These are phyloP conservation scores for Boletus vermiculosoides DNA, from an alignment of 768 basidiomycete genomes.

Conservation along the genomic window DNA sequence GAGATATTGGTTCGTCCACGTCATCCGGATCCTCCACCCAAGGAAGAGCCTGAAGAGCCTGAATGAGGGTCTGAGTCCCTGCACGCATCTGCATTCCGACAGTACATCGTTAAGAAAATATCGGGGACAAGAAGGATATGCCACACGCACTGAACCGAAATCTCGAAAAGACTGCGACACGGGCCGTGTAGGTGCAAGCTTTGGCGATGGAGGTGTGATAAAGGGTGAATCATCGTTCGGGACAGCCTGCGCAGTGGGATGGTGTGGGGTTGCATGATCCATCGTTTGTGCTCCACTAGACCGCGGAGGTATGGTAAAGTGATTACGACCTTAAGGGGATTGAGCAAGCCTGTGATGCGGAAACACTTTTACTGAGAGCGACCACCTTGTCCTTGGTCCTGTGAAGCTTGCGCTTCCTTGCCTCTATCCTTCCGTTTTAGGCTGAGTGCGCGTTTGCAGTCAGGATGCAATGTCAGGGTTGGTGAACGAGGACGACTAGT, in stretches of 20 bases:
- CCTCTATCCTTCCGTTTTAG: constrained; percentile 51
- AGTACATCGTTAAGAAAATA: neutral
- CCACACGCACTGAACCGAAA: constrained; percentile 61
- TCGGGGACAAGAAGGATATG: neutral
- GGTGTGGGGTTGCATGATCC: constrained; percentile 4
- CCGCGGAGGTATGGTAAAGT: constrained; percentile 24
- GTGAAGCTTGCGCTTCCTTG: constrained; percentile 34
- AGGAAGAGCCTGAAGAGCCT: constrained; percentile 83
- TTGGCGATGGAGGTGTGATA: constrained; percentile 72
- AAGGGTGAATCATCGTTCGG: constrained; percentile 59
- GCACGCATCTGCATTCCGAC: constrained; percentile 64
- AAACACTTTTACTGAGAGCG: constrained; percentile 27
- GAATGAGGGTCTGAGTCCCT: constrained; percentile 86
- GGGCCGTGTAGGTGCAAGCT: constrained; percentile 43
- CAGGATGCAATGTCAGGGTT: constrained; percentile 29
- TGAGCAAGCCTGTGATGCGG: constrained; percentile 9
- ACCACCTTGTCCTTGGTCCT: constrained; percentile 31
- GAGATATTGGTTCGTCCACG: constrained; percentile 56
- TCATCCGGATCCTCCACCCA: constrained; percentile 70
- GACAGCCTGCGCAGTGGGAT: constrained; percentile 8
- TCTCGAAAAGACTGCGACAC: constrained; percentile 57
- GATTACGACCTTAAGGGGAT: constrained; percentile 9
- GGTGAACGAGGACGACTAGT: constrained; percentile 39
- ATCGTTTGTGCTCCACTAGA: constrained; percentile 10
- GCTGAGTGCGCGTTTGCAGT: constrained; percentile 54